Percentiles rank a stretch among this genome's conserved stretches.
Conservation (phyloP, 768 basidiomycete species). For the Trametes cinnabarina region DNA sequence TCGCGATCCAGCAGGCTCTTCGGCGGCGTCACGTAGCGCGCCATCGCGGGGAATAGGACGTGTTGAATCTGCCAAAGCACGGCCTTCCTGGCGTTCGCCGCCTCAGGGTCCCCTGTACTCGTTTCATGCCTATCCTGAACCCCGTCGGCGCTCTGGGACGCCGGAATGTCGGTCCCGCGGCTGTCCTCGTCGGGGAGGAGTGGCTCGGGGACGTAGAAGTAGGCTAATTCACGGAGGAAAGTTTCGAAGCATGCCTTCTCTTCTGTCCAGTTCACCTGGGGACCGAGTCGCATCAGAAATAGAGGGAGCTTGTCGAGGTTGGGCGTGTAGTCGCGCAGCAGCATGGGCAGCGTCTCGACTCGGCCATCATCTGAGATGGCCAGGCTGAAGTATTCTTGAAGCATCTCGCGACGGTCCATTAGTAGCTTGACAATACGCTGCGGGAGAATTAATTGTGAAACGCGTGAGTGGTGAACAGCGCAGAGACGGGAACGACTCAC, state of each 20-base stretch:
- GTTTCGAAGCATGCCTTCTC: constrained; percentile 85
- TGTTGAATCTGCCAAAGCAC: constrained; percentile 89
- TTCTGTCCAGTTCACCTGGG: constrained; percentile 91
- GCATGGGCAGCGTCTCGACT: constrained; percentile 75
- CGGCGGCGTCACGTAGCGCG: constrained; percentile 69
- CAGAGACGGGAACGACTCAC: constrained; percentile 44
- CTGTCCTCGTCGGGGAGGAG: constrained; percentile 24
- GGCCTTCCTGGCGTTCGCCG: constrained; percentile 39
- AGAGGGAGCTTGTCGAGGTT: constrained; percentile 87
- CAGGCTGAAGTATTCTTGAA: constrained; percentile 88
- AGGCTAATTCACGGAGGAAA: constrained; percentile 86
- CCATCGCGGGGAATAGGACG: constrained; percentile 82
- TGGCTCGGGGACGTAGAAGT: constrained; percentile 80
- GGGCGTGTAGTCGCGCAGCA: constrained; percentile 86
- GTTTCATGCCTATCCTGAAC: constrained; percentile 30
- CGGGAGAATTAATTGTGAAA: background rate
- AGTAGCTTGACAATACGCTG: constrained; percentile 68
- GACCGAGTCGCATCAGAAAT: constrained; percentile 88
- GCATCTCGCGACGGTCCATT: constrained; percentile 70
- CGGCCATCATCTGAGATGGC: constrained; percentile 62
- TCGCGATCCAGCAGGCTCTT: constrained; percentile 66
- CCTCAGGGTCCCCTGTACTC: background rate
- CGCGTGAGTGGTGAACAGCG: background rate
- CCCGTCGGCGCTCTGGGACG: constrained; percentile 23
- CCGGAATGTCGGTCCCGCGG: background rate